Base-by-base conservation (phyloP, 208 protist species). In the Leishmania mexicana region DNA sequence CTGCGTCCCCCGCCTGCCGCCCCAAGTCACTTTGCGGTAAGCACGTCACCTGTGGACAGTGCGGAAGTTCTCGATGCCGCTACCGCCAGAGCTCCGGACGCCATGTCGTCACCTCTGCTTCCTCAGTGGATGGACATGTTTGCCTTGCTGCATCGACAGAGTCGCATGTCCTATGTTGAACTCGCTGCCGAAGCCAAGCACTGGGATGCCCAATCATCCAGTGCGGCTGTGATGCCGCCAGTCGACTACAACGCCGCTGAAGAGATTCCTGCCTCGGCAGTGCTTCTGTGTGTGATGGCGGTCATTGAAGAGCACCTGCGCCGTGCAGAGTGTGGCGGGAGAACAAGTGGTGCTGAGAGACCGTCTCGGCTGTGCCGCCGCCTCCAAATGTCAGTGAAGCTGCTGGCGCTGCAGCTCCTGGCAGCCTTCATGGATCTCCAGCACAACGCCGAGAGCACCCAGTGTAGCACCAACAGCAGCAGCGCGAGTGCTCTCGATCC, bases 241-340 rank as follows among this genome's bases (percentile, higher is more conserved):
- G 60, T 81, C 24, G 79, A 85, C 81, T 81, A 78, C 76, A 60
- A 76, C 8, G 75, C 81, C 19, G 53, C 73, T 8, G 78, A 88
- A 68, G 81, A 85, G 45, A 31, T 79, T 21, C 78, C 81, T 19
- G n/a, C 68, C 0, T 74, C 79, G 24, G 57, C 78, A 8, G 60
- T 81, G 8, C n/a, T 85, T 3, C 80, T 83, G 5, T 88, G 84
- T 76, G 64, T 80, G 4, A 78, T 81, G 72, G 76, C 80, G n/a
- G 83, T 86, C n/a, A 57, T 81, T 15, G 89, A 92, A 75, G 80
- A 86, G 54, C 84, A 92, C 76, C 65, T 89, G 40, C 79, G 78
- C n/a, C n/a, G 53, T 15, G 60, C 51, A 11, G 83, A 80, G 24
- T 76, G 75, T 70, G 70, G 79, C 65, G 24, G 53, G 64, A 24